These are phyloP conservation scores for Alternaria arborescens DNA, from an alignment of 2,329 filamentous ascomycete genomes.

Conservation along the genomic window DNA sequence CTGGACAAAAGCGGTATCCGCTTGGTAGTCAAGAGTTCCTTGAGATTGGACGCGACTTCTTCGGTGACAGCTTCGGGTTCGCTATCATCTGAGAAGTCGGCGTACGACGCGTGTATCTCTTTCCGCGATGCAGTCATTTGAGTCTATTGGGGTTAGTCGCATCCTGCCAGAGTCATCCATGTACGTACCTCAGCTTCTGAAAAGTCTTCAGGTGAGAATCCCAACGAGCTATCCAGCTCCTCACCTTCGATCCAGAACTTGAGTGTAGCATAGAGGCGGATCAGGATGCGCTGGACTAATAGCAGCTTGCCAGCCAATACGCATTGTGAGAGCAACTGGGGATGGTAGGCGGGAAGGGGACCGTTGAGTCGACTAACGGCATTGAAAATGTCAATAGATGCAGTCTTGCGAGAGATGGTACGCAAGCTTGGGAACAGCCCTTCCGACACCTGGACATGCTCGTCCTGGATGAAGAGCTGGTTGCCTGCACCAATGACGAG, in stretches of 20 bases:
- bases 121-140: constrained; percentile 56
- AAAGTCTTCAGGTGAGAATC: constrained; percentile 61
- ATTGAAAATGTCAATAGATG: constrained; percentile 76
- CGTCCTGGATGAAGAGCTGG: constrained; percentile 85
- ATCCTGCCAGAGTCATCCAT: accelerated
- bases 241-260: constrained; percentile 88
- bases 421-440: constrained; percentile 66
- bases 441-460: constrained; percentile 72
- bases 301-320: constrained; percentile 79
- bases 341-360: constrained; percentile 88
- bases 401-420: constrained; percentile 58
- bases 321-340: constrained; percentile 87
- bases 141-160: constrained; percentile 32
- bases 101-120: constrained; percentile 61
- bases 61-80: constrained; percentile 75
- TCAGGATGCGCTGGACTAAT: constrained; percentile 76
- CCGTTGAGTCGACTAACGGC: constrained; percentile 86
- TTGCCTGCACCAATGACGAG: constrained; percentile 90
- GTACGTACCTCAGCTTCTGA: constrained; percentile 56
- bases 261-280: constrained; percentile 75
- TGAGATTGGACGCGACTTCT: constrained; percentile 72
- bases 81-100: constrained; percentile 61
- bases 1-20: constrained; percentile 82
- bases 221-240: constrained; percentile 78
- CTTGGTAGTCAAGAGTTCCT: constrained; percentile 77